Evolutionary conservation across 768 basidiomycete genomes (phyloP).

Genomic region (Lentinula detonsa): DNA sequence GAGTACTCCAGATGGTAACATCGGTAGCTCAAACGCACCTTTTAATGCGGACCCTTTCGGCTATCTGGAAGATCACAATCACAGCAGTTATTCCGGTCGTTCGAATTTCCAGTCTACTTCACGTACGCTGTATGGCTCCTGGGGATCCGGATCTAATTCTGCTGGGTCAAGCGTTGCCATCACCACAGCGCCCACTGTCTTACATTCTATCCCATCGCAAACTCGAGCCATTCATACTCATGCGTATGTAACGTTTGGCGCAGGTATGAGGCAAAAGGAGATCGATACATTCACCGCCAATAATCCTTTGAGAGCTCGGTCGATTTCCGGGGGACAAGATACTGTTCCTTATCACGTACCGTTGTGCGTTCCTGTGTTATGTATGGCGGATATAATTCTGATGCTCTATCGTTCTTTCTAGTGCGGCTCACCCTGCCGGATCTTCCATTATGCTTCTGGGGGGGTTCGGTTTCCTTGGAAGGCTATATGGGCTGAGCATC

Average conservation of each 20-base stretch:
- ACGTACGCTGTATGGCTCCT: slow-evolving; percentile 28
- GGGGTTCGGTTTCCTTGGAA: slow-evolving; percentile 84
- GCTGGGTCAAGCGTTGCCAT: slow-evolving; percentile 10
- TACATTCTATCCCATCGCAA: slow-evolving; percentile 36
- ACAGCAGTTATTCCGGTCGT: slow-evolving; percentile 14
- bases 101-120: slow-evolving; percentile 11
- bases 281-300: slow-evolving; percentile 72
- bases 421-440: slow-evolving; percentile 75
- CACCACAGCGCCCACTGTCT: slow-evolving; percentile 10
- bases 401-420: slow-evolving; percentile 18
- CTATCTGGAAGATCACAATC: slow-evolving; percentile 37
- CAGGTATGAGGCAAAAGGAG: slow-evolving; percentile 81
- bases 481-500: slow-evolving; percentile 79
- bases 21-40: slow-evolving; percentile 5
- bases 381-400: not conserved
- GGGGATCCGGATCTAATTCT: slow-evolving; percentile 18
- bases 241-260: slow-evolving; percentile 82
- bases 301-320: slow-evolving; percentile 56
- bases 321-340: slow-evolving; percentile 41
- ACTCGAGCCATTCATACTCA: slow-evolving; percentile 59
- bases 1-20: not conserved
- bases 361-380: slow-evolving; percentile 40
- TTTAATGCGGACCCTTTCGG: slow-evolving; percentile 49
- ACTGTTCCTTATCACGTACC: slow-evolving; percentile 77
- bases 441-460: slow-evolving; percentile 79